These are phyloP conservation scores for Hibiscus mutabilis DNA, from an alignment of 345 rosid genomes.

Conservation along the genomic window DNA sequence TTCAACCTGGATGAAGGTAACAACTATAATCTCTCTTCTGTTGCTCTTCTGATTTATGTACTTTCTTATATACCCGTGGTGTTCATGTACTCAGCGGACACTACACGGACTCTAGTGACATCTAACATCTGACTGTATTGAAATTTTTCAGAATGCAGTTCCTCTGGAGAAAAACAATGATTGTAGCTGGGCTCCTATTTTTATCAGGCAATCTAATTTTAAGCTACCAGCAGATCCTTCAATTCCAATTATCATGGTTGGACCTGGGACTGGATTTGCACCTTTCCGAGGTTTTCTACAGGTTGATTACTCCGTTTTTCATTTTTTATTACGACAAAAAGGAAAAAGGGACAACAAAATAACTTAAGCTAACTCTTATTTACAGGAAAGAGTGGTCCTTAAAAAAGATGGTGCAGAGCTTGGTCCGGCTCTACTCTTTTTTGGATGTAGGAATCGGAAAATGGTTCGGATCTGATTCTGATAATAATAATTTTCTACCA, in stretches of 20 bases:
- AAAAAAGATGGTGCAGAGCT: constrained; percentile 69
- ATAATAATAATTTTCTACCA: not conserved
- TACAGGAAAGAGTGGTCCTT: constrained; percentile 73
- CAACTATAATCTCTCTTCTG: not conserved
- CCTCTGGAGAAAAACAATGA: constrained; percentile 43
- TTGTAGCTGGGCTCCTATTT: constrained; percentile 54
- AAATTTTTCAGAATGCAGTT: constrained; percentile 37
- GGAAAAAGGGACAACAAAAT: not conserved
- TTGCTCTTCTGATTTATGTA: not conserved
- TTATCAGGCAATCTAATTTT: constrained; percentile 56
- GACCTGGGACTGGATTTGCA: constrained; percentile 73
- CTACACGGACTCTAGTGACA: constrained; percentile 1
- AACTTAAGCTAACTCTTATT: not conserved
- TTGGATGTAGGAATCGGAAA: constrained; percentile 84
- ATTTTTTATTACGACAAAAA: not conserved
- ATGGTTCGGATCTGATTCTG: constrained; percentile 42
- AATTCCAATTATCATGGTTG: constrained; percentile 50
- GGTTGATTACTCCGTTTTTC: constrained; percentile 17
- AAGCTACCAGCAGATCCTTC: constrained; percentile 44
- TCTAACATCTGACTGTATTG: not conserved
- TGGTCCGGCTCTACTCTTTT: constrained; percentile 71
- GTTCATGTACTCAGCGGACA: not conserved
- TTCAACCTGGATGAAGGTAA: constrained; percentile 98
- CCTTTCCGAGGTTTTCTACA: constrained; percentile 71
- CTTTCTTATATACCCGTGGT: not conserved